These are phyloP conservation scores for Plectranthus barbatus DNA, from an alignment of 257 asterid genomes.

Conservation along the genomic window DNA sequence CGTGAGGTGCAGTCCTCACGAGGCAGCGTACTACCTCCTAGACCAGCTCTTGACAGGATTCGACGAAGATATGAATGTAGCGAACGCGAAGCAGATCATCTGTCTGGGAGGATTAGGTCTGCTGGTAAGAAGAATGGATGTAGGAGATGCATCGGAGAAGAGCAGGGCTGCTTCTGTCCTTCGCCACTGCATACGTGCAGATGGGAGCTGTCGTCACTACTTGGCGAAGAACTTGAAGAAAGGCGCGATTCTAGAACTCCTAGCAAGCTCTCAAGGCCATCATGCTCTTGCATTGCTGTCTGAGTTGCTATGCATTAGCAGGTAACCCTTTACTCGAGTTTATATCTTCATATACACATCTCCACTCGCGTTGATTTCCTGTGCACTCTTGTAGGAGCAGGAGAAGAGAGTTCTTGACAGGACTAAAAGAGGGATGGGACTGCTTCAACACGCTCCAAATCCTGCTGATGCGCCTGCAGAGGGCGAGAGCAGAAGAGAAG, in stretches of 20 bases:
- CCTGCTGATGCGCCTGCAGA: slow-evolving; percentile 47
- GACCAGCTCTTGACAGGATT: slow-evolving; percentile 53
- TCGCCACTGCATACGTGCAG: slow-evolving; percentile 49
- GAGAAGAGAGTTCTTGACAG: slow-evolving; percentile 35
- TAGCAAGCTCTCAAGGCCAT: slow-evolving; percentile 17
- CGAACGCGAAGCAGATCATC: slow-evolving; percentile 53
- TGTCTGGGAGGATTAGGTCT: slow-evolving; percentile 62
- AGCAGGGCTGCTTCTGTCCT: slow-evolving; percentile 41
- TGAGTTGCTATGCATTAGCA: slow-evolving; percentile 64
- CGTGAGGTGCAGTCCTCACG: slow-evolving; percentile 50
- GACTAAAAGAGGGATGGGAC: slow-evolving; percentile 49
- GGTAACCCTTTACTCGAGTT: too few species aligned
- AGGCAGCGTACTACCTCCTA: slow-evolving; percentile 64
- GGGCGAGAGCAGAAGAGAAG: slow-evolving; percentile 49
- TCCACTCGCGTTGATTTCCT: too few species aligned
- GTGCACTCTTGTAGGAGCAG: slow-evolving; percentile 45
- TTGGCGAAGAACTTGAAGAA: slow-evolving; percentile 48
- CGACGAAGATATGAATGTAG: slow-evolving; percentile 48
- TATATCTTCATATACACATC: too few species aligned
- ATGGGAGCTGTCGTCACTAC: slow-evolving; percentile 63
- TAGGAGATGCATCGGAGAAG: slow-evolving; percentile 48
- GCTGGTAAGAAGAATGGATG: slow-evolving; percentile 53
- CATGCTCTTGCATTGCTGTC: slow-evolving; percentile 45
- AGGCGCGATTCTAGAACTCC: slow-evolving; percentile 33
- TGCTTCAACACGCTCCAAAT: slow-evolving; percentile 51